Evolutionary conservation across 1,284 basidiomycete species (phyloP), one percentile per base, ranked within the genome.

Genomic region (Cystobasidiaceae sp.): DNA sequence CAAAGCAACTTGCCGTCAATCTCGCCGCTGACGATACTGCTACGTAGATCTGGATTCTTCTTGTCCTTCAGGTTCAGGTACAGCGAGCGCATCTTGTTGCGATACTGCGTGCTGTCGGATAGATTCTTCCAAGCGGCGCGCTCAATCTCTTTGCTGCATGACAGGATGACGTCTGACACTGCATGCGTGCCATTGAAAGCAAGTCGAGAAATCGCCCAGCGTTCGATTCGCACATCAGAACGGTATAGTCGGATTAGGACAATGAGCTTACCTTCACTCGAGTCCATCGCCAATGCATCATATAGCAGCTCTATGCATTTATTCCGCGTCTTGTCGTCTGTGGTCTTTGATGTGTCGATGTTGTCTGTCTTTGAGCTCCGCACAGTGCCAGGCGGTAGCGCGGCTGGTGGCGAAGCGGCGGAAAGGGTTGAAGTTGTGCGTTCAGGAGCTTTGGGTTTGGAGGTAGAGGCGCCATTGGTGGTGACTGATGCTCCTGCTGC

Each of bases 21-120:
- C 27, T 89, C 86, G 0, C 93, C 93, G 50, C 85, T 83, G 19
- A 94, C 86, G 66, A 98, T 85, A 71, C 85, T 86, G 74, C 88
- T 88, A 33, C 93, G 83, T 57, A 98, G 77, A 23, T 83, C 83
- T 8, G 93, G 93, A 76, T 98, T 97, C 73, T 87, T 86, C 79
- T 93, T 94, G 78, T 96, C 94, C 77, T 96, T 97, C 71, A 98
- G 81, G 77, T 88, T 97, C 71, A 96, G 86, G 74, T 85, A 93
- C 39, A 97, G 79, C n/a, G 86, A 87, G 28, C 94, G 86, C 67
- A 97, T 89, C 77, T 92, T 97, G 76, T 81, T 77, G 70, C 85
- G 86, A 77, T 92, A 93, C 3, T 86, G 30, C 17, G 56, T 55
- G 1, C 56, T 57, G n/a, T 68, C 67, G 27, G 64, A 61, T n/a